phyloP scores from a whole-genome alignment of 192 early-diverging fungal genomes.

The Diversispora eburnea region DNA sequence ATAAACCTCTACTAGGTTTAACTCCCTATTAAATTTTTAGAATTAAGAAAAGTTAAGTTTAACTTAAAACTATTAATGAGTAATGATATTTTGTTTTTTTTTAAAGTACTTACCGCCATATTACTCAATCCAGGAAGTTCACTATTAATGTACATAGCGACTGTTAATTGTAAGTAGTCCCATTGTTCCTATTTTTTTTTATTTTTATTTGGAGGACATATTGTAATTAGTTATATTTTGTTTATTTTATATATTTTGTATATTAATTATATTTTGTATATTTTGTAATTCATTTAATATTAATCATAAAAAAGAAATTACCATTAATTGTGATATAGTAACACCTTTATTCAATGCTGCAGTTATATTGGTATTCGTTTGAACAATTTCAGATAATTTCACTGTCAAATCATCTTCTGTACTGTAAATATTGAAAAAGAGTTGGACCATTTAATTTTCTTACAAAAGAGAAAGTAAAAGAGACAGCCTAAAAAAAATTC shows the following conservation, averaged over 20 bases:
- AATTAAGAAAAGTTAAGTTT: background rate
- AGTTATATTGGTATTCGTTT: constrained; percentile 77
- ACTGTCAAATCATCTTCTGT: constrained; percentile 98
- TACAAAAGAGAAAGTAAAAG: background rate
- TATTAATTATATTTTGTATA: too few species aligned
- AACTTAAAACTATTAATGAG: background rate
- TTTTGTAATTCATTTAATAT: too few species aligned
- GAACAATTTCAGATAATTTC: constrained; percentile 90
- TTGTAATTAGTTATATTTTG: background rate
- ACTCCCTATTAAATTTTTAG: constrained; percentile 28
- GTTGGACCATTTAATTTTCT: background rate
- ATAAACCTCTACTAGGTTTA: constrained; percentile 81
- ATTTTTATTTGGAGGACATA: too few species aligned
- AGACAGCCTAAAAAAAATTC: background rate
- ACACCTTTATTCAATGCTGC: constrained; percentile 61
- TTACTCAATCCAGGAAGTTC: constrained; percentile 88
- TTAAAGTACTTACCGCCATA: constrained; percentile 33
- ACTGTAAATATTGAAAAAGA: constrained; percentile 42
- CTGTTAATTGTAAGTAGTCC: constrained; percentile 91
- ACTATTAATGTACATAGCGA: constrained; percentile 96
- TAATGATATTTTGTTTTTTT: too few species aligned
- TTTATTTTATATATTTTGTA: background rate
- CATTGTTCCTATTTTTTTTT: constrained; percentile 73
- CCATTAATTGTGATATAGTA: constrained; percentile 65
- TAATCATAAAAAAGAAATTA: constrained; percentile 11